Base-by-base conservation (phyloP, 768 basidiomycete genomes). In the Daedalea quercina region DNA sequence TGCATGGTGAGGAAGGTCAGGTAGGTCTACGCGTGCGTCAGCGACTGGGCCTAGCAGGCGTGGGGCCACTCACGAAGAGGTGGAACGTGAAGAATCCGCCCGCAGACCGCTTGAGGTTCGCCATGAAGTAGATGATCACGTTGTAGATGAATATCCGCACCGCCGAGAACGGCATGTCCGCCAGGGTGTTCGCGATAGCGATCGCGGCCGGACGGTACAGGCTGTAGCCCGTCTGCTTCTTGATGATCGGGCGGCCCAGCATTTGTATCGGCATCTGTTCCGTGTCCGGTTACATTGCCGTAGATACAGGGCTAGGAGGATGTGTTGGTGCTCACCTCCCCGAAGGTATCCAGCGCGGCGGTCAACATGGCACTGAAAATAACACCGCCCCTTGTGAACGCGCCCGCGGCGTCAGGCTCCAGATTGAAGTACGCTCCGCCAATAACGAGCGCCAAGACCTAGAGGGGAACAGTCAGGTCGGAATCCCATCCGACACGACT, bases 361-460 rank as follows among this genome's bases (percentile, higher is more conserved):
- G 82, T 79, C 42, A 93, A 66, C 53, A 90, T 66, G 15, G 81
- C 81, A 35, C 76, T 68, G 65, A 94, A 93, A 49, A 94, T 78
- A 26, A 92, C 81, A 68, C 87, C 77, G 44, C 90, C 90, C 56
- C 92, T 81, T 23, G 91, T 92, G 70, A 96, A 96, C 0, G 85
- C 89, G 28, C 93, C 93, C 40, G 78, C 76, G 6, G 92, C 80
- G 0, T 86, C 84, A 13, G 76, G 61, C 1, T 90, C 87, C 46
- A 87, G 76, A 45, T 85, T 80, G 61, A 83, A 81, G 72, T 81
- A 95, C 8, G 85, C 80, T 8, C 77, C 82, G 33, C 91, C 91
- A 58, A 88, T 73, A 40, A 89, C 76, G 44, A 89, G 61, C n/a
- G 82, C 76, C 25, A 85, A 66, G 34, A 71, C 61, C 80, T 81